These are phyloP conservation scores for Mychonastes homosphaera DNA, from an alignment of 139 green algal species.

Conservation along the genomic window DNA sequence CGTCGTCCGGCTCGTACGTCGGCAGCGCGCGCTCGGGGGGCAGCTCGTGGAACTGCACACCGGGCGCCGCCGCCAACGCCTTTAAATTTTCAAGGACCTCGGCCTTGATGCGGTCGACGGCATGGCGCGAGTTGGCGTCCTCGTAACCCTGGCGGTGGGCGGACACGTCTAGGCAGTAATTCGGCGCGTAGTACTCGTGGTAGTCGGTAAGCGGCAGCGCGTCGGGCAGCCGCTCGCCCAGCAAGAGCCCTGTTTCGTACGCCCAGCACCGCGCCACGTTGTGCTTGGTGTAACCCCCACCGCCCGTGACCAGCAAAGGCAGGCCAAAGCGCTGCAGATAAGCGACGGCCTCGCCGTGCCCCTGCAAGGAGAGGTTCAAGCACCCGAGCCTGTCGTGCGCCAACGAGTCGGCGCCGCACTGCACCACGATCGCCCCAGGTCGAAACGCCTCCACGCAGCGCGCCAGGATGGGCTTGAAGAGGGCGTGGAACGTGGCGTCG, in stretches of 20 bases:
- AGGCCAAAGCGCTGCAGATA: constrained; percentile 85
- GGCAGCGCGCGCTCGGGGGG: constrained; percentile 45
- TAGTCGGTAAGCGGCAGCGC: constrained; percentile 78
- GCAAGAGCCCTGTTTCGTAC: constrained; percentile 80
- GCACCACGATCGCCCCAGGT: constrained; percentile 90
- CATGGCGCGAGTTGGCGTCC: background rate
- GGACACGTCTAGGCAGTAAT: constrained; percentile 60
- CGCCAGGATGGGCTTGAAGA: constrained; percentile 79
- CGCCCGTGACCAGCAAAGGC: constrained; percentile 77
- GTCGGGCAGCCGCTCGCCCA: constrained; percentile 49
- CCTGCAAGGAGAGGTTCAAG: constrained; percentile 78
- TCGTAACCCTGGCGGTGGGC: constrained; percentile 22
- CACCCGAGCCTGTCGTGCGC: constrained; percentile 78
- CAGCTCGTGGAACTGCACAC: constrained; percentile 44
- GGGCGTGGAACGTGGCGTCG: constrained; percentile 65
- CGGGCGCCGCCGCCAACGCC: constrained; percentile 51
- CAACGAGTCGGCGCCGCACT: constrained; percentile 86
- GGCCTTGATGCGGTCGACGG: constrained; percentile 50
- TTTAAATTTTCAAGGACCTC: constrained; percentile 60
- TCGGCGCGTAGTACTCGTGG: constrained; percentile 78
- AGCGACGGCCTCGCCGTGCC: constrained; percentile 54
- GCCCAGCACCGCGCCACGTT: constrained; percentile 96
- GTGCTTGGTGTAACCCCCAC: constrained; percentile 92
- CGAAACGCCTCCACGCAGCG: constrained; percentile 87
- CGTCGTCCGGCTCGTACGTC: constrained; percentile 18